Conservation (phyloP, 2,329 filamentous ascomycete species). For the Thelonectria olida region DNA sequence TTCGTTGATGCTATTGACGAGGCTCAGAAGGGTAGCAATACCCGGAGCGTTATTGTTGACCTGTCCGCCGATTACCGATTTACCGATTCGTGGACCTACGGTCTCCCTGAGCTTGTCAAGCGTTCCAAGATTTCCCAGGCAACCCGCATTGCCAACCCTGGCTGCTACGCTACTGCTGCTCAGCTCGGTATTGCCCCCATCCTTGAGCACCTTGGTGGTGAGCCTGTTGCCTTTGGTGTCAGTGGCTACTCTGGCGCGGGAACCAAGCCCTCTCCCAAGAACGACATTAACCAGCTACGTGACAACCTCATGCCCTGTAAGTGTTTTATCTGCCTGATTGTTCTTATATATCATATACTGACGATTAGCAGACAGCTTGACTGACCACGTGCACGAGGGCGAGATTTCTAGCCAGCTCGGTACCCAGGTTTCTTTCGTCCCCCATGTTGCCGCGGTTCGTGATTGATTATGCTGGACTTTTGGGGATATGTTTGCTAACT, state of each 20-base stretch:
- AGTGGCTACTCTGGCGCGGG: constrained; percentile 95
- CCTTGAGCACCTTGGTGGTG: constrained; percentile 77
- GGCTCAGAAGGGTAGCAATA: constrained; percentile 61
- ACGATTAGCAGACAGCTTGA: constrained; percentile 49
- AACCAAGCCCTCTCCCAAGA: constrained; percentile 87
- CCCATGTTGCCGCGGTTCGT: constrained; percentile 86
- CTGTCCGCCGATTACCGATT: constrained; percentile 91
- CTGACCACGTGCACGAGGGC: constrained; percentile 93
- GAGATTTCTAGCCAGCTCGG: constrained; percentile 87
- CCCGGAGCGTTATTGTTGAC: constrained; percentile 84
- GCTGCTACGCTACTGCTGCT: constrained; percentile 93
- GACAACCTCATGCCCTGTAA: constrained; percentile 85
- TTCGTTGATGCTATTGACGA: constrained; percentile 89
- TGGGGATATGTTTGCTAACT: too few relatives aligned
- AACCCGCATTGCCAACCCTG: constrained; percentile 88
- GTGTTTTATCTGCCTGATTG: too few relatives aligned
- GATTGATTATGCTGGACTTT: constrained; percentile 39
- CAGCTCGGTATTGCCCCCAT: constrained; percentile 90
- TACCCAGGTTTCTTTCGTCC: constrained; percentile 81
- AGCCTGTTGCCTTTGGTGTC: constrained; percentile 88
- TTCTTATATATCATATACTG: too few relatives aligned
- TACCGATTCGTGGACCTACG: constrained; percentile 75
- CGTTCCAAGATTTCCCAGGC: constrained; percentile 80
- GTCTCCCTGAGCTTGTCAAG: constrained; percentile 85
- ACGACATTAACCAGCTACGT: constrained; percentile 82